Conservation (phyloP, 768 basidiomycete genomes). For the Psilocybe azurescens region DNA sequence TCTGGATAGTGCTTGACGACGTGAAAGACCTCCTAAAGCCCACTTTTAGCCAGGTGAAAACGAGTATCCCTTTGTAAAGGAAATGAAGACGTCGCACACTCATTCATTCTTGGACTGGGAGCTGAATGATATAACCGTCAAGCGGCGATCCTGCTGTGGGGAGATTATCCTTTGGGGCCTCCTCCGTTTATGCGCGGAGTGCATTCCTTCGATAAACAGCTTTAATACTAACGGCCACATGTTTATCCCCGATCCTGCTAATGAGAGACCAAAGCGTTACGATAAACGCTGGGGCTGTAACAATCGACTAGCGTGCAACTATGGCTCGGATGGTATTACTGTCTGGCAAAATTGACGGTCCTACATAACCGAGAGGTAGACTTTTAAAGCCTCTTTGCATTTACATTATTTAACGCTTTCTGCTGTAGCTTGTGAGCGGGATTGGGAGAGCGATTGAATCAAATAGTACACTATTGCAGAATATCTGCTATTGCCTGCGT, state of each 20-base stretch:
- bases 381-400: not conserved
- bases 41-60: not conserved
- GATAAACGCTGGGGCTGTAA: not conserved
- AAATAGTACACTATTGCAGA: no score
- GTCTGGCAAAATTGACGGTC: not conserved
- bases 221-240: constrained; percentile 12
- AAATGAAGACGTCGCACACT: not conserved
- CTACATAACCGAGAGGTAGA: not conserved
- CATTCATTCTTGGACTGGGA: constrained; percentile 11
- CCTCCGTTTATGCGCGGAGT: constrained; percentile 19
- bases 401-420: not conserved
- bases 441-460: no score
- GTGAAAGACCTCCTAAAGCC: not conserved
- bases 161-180: constrained; percentile 21
- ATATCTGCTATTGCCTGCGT: not conserved
- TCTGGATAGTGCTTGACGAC: not conserved
- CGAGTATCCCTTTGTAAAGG: constrained; percentile 9
- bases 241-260: constrained; percentile 19
- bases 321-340: not conserved
- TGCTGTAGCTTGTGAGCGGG: no score
- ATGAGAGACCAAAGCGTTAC: not conserved
- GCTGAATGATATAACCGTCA: constrained; percentile 19
- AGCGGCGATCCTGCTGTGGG: constrained; percentile 22
- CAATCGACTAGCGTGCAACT: not conserved
- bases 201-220: constrained; percentile 18